phyloP scores from a whole-genome alignment of 169 alveolate genomes.

The Cryptosporidium xiaoi region DNA sequence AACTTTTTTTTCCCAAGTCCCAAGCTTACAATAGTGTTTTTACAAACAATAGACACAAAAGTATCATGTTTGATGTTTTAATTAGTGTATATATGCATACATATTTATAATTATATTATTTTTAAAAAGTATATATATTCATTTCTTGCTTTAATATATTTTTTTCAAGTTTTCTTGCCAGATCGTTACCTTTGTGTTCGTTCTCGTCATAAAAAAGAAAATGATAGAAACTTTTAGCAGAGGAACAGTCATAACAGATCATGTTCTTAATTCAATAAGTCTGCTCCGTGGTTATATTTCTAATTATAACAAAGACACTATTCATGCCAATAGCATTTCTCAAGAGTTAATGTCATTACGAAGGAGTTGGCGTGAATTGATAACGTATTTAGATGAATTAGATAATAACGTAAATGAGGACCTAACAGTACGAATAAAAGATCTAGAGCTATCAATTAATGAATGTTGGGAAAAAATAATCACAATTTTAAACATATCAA shows the following conservation, averaged over 20 bases:
- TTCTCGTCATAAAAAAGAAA: no score
- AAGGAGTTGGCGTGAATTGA: conserved; percentile 50
- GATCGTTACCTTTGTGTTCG: no score
- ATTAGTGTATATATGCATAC: no score
- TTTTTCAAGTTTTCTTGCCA: no score
- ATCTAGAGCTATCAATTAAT: background rate
- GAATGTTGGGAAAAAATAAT: conserved; percentile 14
- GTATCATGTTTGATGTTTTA: no score
- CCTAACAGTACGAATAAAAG: background rate
- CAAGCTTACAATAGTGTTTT: no score
- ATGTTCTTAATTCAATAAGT: conserved; percentile 2
- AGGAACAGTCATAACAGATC: background rate
- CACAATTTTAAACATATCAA: background rate
- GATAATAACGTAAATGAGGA: conserved; percentile 5
- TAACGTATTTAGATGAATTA: conserved; percentile 5
- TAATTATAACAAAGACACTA: background rate
- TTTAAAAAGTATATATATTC: no score
- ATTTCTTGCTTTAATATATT: no score
- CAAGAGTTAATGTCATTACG: conserved; percentile 30
- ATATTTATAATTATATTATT: no score
- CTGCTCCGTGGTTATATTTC: background rate
- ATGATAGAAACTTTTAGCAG: no score
- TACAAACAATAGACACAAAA: no score
- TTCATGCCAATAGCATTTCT: conserved; percentile 6
- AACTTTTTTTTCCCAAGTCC: no score